Conservation (phyloP, 78 protist genomes). For the Parvularia atlantis region DNA sequence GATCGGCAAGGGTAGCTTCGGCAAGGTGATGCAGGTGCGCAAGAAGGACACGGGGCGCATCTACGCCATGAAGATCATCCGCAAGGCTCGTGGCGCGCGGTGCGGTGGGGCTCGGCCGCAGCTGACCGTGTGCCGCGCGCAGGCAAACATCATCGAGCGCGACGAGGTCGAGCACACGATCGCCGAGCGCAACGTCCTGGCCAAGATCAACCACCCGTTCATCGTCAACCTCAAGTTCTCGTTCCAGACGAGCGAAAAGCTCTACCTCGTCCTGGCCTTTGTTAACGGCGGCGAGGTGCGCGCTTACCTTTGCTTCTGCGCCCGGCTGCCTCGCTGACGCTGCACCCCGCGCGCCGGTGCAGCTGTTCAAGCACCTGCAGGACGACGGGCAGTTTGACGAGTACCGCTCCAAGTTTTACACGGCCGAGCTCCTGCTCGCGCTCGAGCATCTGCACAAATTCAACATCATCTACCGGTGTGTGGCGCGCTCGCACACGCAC, state of each 20-base stretch:
- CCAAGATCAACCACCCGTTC: conserved; percentile 61
- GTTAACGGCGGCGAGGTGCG: conserved; percentile 95
- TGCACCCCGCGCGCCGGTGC: no score
- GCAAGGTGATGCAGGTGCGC: conserved; percentile 69
- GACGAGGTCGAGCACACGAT: conserved; percentile 81
- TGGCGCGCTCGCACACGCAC: no score
- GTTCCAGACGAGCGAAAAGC: conserved; percentile 80
- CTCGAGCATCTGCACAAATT: conserved; percentile 59
- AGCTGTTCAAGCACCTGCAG: conserved; percentile 59
- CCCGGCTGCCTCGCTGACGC: no score
- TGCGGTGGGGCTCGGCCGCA: no score
- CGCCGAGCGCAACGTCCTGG: conserved; percentile 67
- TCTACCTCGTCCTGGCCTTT: conserved; percentile 87
- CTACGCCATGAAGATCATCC: conserved; percentile 44
- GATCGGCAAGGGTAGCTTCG: conserved; percentile 82
- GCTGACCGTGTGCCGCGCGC: no score
- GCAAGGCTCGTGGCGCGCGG: no score
- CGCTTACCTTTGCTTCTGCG: no score
- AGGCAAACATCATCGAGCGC: conserved; percentile 57
- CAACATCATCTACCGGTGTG: conserved; percentile 66
- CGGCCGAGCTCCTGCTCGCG: conserved; percentile 70
- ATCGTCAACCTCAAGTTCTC: conserved; percentile 72
- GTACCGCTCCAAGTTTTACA: conserved; percentile 63
- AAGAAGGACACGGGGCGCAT: conserved; percentile 45
- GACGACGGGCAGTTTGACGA: conserved; percentile 61